Base-by-base conservation (phyloP, 2,329 filamentous ascomycete species). In the Pseudopithomyces chartarum region DNA sequence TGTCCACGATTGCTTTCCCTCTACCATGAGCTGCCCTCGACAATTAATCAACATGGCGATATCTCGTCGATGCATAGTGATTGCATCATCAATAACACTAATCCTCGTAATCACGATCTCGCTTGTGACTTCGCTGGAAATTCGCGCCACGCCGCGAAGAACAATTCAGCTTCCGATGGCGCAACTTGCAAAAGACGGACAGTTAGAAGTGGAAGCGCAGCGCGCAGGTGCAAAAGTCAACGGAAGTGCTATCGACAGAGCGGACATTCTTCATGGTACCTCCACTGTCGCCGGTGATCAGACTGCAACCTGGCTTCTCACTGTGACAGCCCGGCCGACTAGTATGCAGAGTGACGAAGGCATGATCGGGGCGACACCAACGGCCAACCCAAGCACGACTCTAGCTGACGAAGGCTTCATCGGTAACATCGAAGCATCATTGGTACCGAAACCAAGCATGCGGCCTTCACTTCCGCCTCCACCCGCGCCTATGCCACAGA, bases 51-150 rank as follows among this genome's bases (percentile, higher is more conserved):
- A 26, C 39, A 71, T 71, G 68, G 57, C 59, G 39, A 56, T 65
- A 43, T 55, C 64, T 36, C 64, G 57, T 22, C 68, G 66, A 15
- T 42, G 68, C 2, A 23, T 68, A 15, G 55, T 73, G 10, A 44
- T 70, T 33, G 60, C 61, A 1, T 66, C 70, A 1, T 70, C 70
- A 1, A 62, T 67, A 0, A 52, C 61, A 8, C 53, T 73, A 6
- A 61, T 73, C 8, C 48, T 73, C n/a, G 49, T 73, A 7, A 64
- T 73, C 47, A 64, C 71, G 12, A 56, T 71, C 34, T 69, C 69
- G 7, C 56, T 74, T 7, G 62, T 64, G 20, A 66, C 67, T 1
- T 63, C 68, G 12, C 60, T 74, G 38, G 63, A 73, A 59, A 51
- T 69, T 33, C 68, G 70, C 55, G 61, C 63, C 15, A 56, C 66